Evolutionary conservation across 164 flowering plant species (phyloP), one percentile per base, ranked within the genome.

Genomic region (Santalum album): DNA sequence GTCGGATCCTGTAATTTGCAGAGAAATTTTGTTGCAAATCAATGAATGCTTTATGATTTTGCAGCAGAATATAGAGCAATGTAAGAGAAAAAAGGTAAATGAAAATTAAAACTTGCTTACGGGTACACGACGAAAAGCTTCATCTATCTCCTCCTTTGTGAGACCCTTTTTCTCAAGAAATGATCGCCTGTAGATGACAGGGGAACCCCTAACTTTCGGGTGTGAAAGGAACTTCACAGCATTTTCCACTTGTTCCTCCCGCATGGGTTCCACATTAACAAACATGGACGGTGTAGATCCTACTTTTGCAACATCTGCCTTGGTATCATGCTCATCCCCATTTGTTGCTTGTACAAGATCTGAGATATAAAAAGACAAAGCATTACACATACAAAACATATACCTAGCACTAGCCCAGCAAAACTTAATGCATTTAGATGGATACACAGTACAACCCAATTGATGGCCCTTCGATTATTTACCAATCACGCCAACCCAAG

Each of bases 101-200:
- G 14, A 51, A 55, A 43, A 25, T 14, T 20, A 60, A 1, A 54
- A 56, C 27, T 52, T 27, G 39, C 87, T 67, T 80, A 89, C 99
- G 55, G 99, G 99, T 34, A 87, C 99, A 54, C 84, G 87, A 12
- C 86, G 84, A 65, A 94, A 94, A 44, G 99, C 96, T 74, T 94
- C 99, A 77, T 90, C 97, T 26, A 94, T 94, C 75, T 94, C 99
- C 66, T 90, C 96, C 67, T 78, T 84, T 6, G 99, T 80, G 34
- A 94, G 86, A 63, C 99, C 99, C 69, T 94, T 94, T 78, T 70
- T 87, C 75, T 94, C 99, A 58, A 94, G 95, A 71, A 94, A 94
- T 18, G 97, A 90, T 15, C 96, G 72, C 57, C 99, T 72, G 58
- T 87, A 76, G 14, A 94, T 72, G 56, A 94, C 86, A 9, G 99